Conservation (phyloP, 495 filamentous ascomycete genomes). For the Podospora comata region DNA sequence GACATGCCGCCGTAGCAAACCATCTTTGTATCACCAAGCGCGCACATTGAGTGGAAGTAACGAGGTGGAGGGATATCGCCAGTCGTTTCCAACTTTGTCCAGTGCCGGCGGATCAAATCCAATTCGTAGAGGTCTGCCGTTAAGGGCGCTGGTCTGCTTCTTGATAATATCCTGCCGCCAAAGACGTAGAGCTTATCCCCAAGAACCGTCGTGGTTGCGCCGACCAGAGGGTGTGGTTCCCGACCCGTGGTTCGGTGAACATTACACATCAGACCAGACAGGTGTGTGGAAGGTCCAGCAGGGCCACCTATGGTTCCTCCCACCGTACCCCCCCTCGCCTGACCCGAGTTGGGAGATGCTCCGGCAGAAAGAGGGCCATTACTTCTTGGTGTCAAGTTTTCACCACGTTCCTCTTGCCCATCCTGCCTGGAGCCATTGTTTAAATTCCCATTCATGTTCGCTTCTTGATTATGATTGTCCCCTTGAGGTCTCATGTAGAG, state of each 20-base stretch:
- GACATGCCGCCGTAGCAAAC: slow-evolving; percentile 99
- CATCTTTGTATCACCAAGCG: slow-evolving; percentile 88
- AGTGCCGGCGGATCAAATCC: slow-evolving; percentile 86
- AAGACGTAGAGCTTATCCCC: slow-evolving; percentile 96
- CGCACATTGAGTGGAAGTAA: slow-evolving; percentile 95
- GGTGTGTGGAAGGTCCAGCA: slow-evolving; percentile 51
- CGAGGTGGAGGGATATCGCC: slow-evolving; percentile 86
- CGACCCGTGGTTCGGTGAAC: slow-evolving; percentile 85
- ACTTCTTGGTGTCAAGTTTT: slow-evolving; percentile 49
- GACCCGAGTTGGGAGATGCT: slow-evolving; percentile 39
- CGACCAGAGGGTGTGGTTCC: slow-evolving; percentile 87
- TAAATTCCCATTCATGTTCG: slow-evolving; percentile 50
- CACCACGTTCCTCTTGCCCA: slow-evolving; percentile 44
- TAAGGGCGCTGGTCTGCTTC: slow-evolving; percentile 70
- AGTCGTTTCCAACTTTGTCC: slow-evolving; percentile 79
- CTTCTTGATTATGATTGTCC: slow-evolving; percentile 20
- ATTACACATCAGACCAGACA: slow-evolving; percentile 91
- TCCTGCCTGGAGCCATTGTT: slow-evolving; percentile 39
- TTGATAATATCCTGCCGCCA: slow-evolving; percentile 82
- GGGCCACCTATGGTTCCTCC: slow-evolving; percentile 52
- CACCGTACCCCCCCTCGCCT: slow-evolving; percentile 38
- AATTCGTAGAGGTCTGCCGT: slow-evolving; percentile 90
- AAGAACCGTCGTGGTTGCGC: slow-evolving; percentile 90
- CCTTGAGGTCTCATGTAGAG: slow-evolving; percentile 30
- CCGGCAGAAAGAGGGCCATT: slow-evolving; percentile 52